phyloP scores from a whole-genome alignment of 1,139 yeast genomes.

The Sporopachydermia cereana region DNA sequence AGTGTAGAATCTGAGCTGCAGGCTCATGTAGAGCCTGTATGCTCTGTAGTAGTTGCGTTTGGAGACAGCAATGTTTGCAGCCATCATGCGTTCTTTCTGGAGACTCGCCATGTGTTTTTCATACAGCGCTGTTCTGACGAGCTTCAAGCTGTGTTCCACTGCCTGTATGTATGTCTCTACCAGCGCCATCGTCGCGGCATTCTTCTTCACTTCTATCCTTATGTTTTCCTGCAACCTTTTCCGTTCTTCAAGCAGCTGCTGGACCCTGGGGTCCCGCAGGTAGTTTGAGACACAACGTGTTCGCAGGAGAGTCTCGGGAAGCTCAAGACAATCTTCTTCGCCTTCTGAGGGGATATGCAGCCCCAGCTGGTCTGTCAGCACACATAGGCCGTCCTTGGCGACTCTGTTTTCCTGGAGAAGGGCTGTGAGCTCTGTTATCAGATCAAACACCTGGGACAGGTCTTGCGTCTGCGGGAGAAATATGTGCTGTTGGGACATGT shows the following conservation, averaged over 20 bases:
- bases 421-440: conserved; percentile 17
- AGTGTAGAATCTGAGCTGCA: neutral
- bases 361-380: neutral
- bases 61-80: neutral
- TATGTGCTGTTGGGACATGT: conserved; percentile 15
- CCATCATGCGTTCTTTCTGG: neutral
- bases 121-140: neutral
- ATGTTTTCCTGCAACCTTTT: neutral
- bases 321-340: neutral
- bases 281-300: neutral
- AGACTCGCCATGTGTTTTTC: neutral
- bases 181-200: neutral
- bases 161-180: neutral
- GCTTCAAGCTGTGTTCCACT: neutral
- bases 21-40: conserved; percentile 1
- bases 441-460: conserved; percentile 16
- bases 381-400: conserved; percentile 16
- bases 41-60: neutral
- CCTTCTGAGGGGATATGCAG: neutral
- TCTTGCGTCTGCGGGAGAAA: conserved; percentile 19
- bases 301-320: neutral
- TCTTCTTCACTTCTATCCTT: neutral
- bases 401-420: conserved; percentile 17
- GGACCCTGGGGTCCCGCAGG: neutral
- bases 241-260: neutral